Percentiles rank a stretch among this genome's conserved stretches.
phyloP scores from a whole-genome alignment of 2,329 filamentous ascomycete genomes.

The Orbilia brochopaga region DNA sequence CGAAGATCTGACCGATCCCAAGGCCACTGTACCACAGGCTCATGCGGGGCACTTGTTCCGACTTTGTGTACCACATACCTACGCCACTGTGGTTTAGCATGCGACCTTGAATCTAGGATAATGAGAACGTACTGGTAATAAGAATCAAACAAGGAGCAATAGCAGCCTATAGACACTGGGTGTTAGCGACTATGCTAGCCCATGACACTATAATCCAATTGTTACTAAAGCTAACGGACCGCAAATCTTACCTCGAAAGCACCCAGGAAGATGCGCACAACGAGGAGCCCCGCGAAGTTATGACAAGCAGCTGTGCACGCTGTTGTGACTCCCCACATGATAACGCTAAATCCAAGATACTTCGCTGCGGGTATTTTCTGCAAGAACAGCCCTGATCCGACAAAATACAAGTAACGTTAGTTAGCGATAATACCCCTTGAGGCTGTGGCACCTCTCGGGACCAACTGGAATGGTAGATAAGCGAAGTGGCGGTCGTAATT shows the following conservation, averaged over 20 bases:
- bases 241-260: slow-evolving; percentile 62
- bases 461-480: slow-evolving; percentile 32
- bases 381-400: slow-evolving; percentile 63
- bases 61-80: slow-evolving; percentile 58
- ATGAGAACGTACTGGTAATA: slow-evolving; percentile 64
- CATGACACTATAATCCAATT: background rate
- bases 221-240: background rate
- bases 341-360: slow-evolving; percentile 67
- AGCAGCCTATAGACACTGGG: slow-evolving; percentile 59
- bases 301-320: slow-evolving; percentile 64
- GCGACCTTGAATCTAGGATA: background rate
- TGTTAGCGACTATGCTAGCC: too few relatives aligned
- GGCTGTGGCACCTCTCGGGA: background rate
- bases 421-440: slow-evolving; percentile 34
- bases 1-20: slow-evolving; percentile 65
- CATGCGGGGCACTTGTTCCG: slow-evolving; percentile 67
- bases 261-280: slow-evolving; percentile 66
- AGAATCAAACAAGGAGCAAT: slow-evolving; percentile 68
- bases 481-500: slow-evolving; percentile 5
- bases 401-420: slow-evolving; percentile 52
- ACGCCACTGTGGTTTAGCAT: slow-evolving; percentile 5
- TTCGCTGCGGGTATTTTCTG: slow-evolving; percentile 68
- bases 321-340: slow-evolving; percentile 67
- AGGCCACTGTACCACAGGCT: slow-evolving; percentile 69
- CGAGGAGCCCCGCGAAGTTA: slow-evolving; percentile 64